Evolutionary conservation across 2,329 filamentous ascomycete genomes (phyloP).

Genomic region (Claviceps monticola): DNA sequence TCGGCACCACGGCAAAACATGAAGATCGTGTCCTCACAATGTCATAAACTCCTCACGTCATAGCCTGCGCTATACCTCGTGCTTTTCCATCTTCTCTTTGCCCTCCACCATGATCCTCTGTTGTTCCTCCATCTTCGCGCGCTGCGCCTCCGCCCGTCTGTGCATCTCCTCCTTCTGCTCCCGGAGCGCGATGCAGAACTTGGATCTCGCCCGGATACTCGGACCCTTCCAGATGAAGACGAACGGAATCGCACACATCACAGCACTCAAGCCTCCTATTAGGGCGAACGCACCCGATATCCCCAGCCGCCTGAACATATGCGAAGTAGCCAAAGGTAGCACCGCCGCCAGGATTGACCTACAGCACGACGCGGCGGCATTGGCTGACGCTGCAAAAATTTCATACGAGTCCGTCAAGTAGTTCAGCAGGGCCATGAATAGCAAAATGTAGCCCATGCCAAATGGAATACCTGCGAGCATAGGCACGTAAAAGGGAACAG

Average conservation of each 20-base stretch:
- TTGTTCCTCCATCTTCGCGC: constrained; percentile 16
- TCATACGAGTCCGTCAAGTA: constrained; percentile 56
- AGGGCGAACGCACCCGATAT: constrained; percentile 37
- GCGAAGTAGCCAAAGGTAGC: constrained; percentile 40
- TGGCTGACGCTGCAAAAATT: constrained; percentile 58
- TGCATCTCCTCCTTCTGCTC: constrained; percentile 35
- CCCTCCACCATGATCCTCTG: constrained; percentile 3
- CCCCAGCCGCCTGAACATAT: constrained; percentile 34
- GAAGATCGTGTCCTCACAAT: too few species aligned
- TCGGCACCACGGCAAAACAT: too few species aligned
- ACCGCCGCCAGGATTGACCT: constrained; percentile 86
- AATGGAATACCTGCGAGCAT: constrained; percentile 48
- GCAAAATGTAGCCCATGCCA: constrained; percentile 46
- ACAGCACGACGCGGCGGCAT: constrained; percentile 71
- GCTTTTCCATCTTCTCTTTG: constrained; percentile 9
- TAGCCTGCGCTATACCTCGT: not conserved
- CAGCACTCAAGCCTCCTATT: constrained; percentile 33
- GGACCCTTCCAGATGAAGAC: constrained; percentile 41
- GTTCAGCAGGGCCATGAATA: constrained; percentile 51
- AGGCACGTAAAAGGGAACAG: constrained; percentile 38
- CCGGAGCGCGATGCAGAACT: constrained; percentile 47
- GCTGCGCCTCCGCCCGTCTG: constrained; percentile 23
- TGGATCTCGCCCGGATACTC: constrained; percentile 39
- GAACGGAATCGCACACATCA: constrained; percentile 38
- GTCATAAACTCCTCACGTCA: too few species aligned